Conservation (phyloP, 192 early-diverging fungal species). For the Physocladia obscura region DNA sequence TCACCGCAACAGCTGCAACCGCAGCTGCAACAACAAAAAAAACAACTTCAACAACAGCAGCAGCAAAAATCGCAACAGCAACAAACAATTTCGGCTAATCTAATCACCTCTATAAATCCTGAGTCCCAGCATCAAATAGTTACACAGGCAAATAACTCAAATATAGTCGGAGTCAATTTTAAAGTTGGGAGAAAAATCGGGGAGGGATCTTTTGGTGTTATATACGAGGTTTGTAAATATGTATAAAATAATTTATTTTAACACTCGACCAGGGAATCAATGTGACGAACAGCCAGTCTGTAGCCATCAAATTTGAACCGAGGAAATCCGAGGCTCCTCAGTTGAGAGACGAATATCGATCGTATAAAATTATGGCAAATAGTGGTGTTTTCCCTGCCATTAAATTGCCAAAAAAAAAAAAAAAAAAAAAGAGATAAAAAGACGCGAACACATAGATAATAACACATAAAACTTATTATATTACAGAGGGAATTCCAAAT, state of each 20-base stretch:
- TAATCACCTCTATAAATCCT: neutral
- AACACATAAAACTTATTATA: no score
- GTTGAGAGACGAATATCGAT: slow-evolving; percentile 90
- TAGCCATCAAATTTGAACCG: slow-evolving; percentile 98
- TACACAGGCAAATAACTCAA: slow-evolving; percentile 29
- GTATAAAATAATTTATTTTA: neutral
- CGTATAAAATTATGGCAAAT: slow-evolving; percentile 89
- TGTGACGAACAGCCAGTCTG: slow-evolving; percentile 83
- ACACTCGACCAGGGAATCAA: slow-evolving; percentile 65
- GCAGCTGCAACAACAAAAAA: neutral
- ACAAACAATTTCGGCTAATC: neutral
- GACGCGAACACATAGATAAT: no score
- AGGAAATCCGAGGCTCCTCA: slow-evolving; percentile 96
- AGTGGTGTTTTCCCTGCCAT: slow-evolving; percentile 12
- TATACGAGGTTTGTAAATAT: slow-evolving; percentile 82
- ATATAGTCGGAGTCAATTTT: slow-evolving; percentile 93
- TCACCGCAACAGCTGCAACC: neutral
- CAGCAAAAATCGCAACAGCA: neutral
- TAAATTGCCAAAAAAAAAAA: no score
- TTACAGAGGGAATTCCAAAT: slow-evolving; percentile 80
- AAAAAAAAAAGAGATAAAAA: no score
- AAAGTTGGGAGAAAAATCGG: slow-evolving; percentile 95
- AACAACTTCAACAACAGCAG: neutral
- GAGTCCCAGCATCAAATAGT: neutral
- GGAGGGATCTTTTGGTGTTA: slow-evolving; percentile 96